Conservation (phyloP, 164 flowering plant species). For the Magnolia kwangsiensis region DNA sequence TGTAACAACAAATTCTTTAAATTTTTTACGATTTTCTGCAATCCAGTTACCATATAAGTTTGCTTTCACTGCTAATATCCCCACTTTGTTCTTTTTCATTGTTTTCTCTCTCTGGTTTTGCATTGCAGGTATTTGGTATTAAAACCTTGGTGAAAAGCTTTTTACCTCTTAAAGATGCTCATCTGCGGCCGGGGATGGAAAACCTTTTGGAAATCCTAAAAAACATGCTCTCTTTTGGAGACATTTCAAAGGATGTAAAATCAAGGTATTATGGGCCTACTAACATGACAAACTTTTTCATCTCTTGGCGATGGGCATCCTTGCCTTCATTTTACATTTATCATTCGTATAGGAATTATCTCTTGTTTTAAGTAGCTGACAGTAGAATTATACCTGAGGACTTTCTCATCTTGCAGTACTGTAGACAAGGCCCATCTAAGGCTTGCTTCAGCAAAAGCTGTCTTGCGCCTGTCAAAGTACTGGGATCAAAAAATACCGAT, state of each 20-base stretch:
- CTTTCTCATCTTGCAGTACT: slow-evolving; percentile 46
- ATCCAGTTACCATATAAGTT: not conserved
- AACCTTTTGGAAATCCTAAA: slow-evolving; percentile 55
- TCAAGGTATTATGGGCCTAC: slow-evolving; percentile 53
- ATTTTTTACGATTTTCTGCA: not conserved
- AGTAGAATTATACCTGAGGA: not conserved
- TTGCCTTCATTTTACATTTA: slow-evolving; percentile 3
- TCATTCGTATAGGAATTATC: not conserved
- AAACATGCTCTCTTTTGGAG: slow-evolving; percentile 70
- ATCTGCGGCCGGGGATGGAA: slow-evolving; percentile 76
- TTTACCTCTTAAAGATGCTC: slow-evolving; percentile 89
- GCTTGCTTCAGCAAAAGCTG: slow-evolving; percentile 87
- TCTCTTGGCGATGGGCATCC: not conserved
- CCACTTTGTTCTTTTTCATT: not conserved
- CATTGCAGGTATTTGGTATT: slow-evolving; percentile 68
- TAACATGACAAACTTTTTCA: not conserved
- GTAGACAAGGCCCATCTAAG: slow-evolving; percentile 85
- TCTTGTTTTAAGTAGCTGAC: not conserved
- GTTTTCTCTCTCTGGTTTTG: slow-evolving; percentile 2
- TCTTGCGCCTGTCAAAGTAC: slow-evolving; percentile 72
- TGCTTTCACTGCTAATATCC: not conserved
- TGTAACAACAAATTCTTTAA: not conserved
- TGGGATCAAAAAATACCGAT: slow-evolving; percentile 93
- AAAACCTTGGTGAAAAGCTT: slow-evolving; percentile 91
- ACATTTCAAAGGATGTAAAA: slow-evolving; percentile 57